These are phyloP conservation scores for Plenodomus lindquistii DNA, from an alignment of 2,329 filamentous ascomycete genomes.

Conservation along the genomic window DNA sequence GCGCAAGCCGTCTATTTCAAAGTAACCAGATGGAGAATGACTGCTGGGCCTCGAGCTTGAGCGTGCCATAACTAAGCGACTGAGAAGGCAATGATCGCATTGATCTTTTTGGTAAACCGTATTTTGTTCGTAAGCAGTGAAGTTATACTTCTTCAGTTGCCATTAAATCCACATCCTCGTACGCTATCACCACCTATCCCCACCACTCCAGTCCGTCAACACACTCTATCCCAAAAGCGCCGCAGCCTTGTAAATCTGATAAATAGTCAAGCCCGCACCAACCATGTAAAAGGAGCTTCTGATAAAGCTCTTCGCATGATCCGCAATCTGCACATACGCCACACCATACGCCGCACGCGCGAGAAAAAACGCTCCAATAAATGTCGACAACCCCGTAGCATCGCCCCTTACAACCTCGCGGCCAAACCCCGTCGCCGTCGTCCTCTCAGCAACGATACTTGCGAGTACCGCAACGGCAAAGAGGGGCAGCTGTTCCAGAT, in stretches of 20 bases:
- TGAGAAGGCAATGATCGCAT: no score
- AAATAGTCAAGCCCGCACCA: slow-evolving; percentile 16
- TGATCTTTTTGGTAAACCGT: no score
- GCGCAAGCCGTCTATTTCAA: no score
- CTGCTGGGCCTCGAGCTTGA: no score
- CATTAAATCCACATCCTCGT: no score
- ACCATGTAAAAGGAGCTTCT: slow-evolving; percentile 21
- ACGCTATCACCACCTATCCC: background rate
- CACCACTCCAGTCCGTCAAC: background rate
- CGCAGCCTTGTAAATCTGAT: slow-evolving; percentile 31
- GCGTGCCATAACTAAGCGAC: no score
- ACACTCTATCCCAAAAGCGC: slow-evolving; percentile 16
- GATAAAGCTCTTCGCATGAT: slow-evolving; percentile 22
- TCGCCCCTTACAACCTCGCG: slow-evolving; percentile 12
- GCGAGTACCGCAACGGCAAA: slow-evolving; percentile 29
- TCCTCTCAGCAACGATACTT: slow-evolving; percentile 28
- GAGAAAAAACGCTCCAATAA: slow-evolving; percentile 22
- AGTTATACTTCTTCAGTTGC: no score
- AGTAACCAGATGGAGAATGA: no score
- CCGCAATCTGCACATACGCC: slow-evolving; percentile 24
- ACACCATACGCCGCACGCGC: slow-evolving; percentile 22
- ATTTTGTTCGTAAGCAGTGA: no score
- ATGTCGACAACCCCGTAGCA: slow-evolving; percentile 25
- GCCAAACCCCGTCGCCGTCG: slow-evolving; percentile 17
- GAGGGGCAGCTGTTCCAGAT: slow-evolving; percentile 28